Evolutionary conservation across 2,329 filamentous ascomycete species (phyloP).

Genomic region (Fulvia fulva): DNA sequence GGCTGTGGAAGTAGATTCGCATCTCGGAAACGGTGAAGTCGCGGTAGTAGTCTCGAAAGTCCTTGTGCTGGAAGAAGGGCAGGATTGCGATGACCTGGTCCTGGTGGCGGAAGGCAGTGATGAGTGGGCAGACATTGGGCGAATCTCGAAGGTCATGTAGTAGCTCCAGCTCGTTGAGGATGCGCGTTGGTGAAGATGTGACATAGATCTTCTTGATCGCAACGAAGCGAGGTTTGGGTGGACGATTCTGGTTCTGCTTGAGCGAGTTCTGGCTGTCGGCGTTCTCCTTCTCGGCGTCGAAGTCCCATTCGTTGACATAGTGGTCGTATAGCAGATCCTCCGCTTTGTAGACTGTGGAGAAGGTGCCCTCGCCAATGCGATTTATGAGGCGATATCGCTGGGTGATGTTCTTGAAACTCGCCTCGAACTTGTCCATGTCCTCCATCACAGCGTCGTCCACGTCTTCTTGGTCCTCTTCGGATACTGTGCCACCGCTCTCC

Average conservation of each 20-base stretch:
- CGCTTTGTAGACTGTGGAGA: conserved; percentile 98
- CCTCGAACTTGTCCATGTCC: conserved; percentile 82
- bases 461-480: conserved; percentile 52
- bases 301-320: conserved; percentile 84
- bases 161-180: conserved; percentile 93
- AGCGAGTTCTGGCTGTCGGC: conserved; percentile 9
- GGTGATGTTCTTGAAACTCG: conserved; percentile 77
- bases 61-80: conserved; percentile 91
- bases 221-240: conserved; percentile 66
- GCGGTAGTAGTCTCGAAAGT: conserved; percentile 92
- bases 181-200: conserved; percentile 87
- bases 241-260: conserved; percentile 14
- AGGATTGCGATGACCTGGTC: conserved; percentile 94
- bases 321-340: conserved; percentile 83
- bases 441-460: conserved; percentile 68
- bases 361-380: conserved; percentile 96
- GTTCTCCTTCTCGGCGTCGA: conserved; percentile 48
- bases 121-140: conserved; percentile 83
- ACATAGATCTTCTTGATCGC: conserved; percentile 99
- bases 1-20: conserved; percentile 79
- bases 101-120: conserved; percentile 91
- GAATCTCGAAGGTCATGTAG: conserved; percentile 82
- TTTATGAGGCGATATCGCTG: conserved; percentile 87
- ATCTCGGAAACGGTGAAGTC: conserved; percentile 84
- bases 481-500: conserved; percentile 48